These are phyloP conservation scores for Naganishia kalamii DNA, from an alignment of 768 basidiomycete genomes.

Conservation along the genomic window DNA sequence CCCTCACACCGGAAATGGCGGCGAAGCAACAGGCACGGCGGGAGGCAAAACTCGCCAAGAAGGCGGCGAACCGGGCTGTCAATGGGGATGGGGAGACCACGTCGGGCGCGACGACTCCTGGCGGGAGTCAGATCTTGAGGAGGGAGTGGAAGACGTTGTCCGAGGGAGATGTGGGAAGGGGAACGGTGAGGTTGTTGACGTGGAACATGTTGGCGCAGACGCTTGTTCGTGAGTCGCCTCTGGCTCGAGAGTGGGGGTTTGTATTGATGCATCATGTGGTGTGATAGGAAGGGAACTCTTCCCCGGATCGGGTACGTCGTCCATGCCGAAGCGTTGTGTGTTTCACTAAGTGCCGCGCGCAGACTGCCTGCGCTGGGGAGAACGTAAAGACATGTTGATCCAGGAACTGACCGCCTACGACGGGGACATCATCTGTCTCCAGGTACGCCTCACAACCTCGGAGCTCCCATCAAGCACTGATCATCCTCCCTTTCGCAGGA, in stretches of 20 bases:
- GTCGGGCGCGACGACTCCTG: slow-evolving; percentile 24
- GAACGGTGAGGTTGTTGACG: slow-evolving; percentile 29
- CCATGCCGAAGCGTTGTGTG: background rate
- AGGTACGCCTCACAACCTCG: slow-evolving; percentile 52
- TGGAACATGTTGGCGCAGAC: slow-evolving; percentile 47
- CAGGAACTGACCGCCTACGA: slow-evolving; percentile 63
- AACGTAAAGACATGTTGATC: slow-evolving; percentile 69
- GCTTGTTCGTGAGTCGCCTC: slow-evolving; percentile 35
- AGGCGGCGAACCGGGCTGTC: slow-evolving; percentile 24
- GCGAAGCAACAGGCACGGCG: slow-evolving; percentile 30
- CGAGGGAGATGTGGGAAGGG: background rate
- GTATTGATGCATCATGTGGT: background rate
- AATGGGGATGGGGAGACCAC: background rate
- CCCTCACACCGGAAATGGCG: slow-evolving; percentile 34
- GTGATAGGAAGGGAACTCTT: slow-evolving; percentile 42
- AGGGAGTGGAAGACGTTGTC: slow-evolving; percentile 32
- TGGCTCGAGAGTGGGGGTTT: background rate
- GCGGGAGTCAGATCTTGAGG: slow-evolving; percentile 30
- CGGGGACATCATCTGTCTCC: slow-evolving; percentile 75
- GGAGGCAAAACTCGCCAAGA: slow-evolving; percentile 38
- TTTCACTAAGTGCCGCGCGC: slow-evolving; percentile 1
- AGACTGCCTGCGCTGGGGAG: slow-evolving; percentile 68
- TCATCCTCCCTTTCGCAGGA: slow-evolving; percentile 54
- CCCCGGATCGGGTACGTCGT: slow-evolving; percentile 30
- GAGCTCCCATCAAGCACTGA: background rate